Base-by-base conservation (phyloP, 2,329 filamentous ascomycete genomes). In the Pleurostoma richardsiae region DNA sequence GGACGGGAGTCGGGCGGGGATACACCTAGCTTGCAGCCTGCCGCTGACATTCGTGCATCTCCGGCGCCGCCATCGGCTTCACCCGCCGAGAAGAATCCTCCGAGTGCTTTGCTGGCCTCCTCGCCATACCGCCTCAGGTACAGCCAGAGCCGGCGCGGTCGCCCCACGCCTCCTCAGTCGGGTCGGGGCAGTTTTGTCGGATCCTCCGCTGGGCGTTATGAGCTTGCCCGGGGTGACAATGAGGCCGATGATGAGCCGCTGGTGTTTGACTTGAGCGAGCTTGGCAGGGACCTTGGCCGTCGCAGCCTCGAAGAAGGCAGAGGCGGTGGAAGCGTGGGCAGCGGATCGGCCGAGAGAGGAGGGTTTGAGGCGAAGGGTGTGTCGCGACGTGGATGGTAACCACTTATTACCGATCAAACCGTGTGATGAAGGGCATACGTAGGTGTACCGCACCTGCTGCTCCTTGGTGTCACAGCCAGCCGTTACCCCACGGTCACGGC, bases 121-220 rank as follows among this genome's bases (percentile, higher is more conserved):
- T 77, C 73, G 4, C 71, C 73, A 1, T 75, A 71, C 40, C 62
- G 73, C 28, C 64, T 72, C 30, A 69, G 75, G 31, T 79, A 79
- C 49, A 65, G 62, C 48, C 33, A 36, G 33, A 50, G 50, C 30
- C 49, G 55, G 50, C 55, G 59, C 48, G 48, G 59, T 56, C 40
- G 69, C 63, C 28, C 65, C 67, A 71, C 72, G 3, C 69, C 73
- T 7, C 68, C 69, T 1, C 68, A 70, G 28, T 72, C 70, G 30
- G 69, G 67, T 4, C 63, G 73, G 27, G 73, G 71, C 30, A 76
- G 73, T 52, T 71, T 74, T 49, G 54, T 61, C 2, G 69, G 70
- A 28, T 70, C 68, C 3, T 61, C 59, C 8, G 61, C 47, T n/a
- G 50, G 61, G 29, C 59, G 69, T n/a, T 56, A 67, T 19, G 31